phyloP scores from a whole-genome alignment of 2,329 filamentous ascomycete species.

The Cladosporium colombiae region DNA sequence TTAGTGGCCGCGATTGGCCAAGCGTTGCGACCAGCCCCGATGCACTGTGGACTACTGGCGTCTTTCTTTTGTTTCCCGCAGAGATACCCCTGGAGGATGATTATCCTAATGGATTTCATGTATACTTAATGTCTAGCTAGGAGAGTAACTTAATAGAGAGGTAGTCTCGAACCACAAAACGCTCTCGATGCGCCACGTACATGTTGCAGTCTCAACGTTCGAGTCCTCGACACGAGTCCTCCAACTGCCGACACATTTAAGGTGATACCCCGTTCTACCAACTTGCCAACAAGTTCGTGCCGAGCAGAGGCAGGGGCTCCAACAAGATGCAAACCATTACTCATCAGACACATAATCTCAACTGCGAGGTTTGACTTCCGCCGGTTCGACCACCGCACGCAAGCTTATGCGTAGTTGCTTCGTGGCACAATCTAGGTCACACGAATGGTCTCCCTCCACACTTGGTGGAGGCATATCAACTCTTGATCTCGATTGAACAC shows the following conservation, averaged over 20 bases:
- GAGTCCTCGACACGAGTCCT: neutral
- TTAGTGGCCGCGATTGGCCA: neutral
- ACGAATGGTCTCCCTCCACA: neutral
- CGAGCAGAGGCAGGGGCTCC: no score
- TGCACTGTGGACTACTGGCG: neutral
- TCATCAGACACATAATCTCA: neutral
- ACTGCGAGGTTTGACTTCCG: neutral
- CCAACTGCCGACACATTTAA: neutral
- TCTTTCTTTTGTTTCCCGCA: slow-evolving; percentile 3
- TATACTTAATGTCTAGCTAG: slow-evolving; percentile 13
- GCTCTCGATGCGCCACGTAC: neutral
- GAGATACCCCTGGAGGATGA: slow-evolving; percentile 14
- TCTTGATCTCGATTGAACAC: neutral
- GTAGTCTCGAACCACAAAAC: neutral
- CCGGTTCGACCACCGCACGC: neutral
- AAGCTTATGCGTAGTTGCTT: neutral
- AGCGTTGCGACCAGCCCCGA: neutral
- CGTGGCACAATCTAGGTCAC: neutral
- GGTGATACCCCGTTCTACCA: neutral
- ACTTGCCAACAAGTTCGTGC: neutral
- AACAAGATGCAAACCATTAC: neutral
- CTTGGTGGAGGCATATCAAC: neutral
- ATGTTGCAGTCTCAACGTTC: neutral
- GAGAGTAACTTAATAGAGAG: neutral
- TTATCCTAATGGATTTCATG: neutral